phyloP scores from a whole-genome alignment of 176 grass and related monocot species.

The Dendrocalamus sinicus region DNA sequence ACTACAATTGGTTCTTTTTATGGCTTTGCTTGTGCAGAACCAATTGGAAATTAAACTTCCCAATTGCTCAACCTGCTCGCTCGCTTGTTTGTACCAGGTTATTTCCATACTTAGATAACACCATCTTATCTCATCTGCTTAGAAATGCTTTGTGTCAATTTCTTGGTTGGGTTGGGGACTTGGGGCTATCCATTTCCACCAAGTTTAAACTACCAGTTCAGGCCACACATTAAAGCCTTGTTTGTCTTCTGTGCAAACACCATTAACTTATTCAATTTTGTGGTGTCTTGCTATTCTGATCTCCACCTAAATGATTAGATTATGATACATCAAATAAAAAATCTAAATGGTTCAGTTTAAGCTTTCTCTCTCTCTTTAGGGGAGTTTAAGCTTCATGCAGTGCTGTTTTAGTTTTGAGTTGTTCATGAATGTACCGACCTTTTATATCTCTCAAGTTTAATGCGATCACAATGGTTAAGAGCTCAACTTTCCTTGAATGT shows the following conservation, averaged over 20 bases:
- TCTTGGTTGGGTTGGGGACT: background rate
- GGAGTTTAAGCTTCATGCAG: background rate
- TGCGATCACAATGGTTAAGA: background rate
- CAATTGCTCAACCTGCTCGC: background rate
- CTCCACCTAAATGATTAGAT: background rate
- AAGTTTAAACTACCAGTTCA: background rate
- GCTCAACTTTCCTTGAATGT: conserved; percentile 46
- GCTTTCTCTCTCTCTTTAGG: background rate
- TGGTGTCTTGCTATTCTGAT: background rate
- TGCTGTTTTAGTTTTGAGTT: conserved; percentile 16
- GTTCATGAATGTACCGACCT: conserved; percentile 15
- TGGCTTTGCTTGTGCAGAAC: background rate
- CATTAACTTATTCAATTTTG: background rate
- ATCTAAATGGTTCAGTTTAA: conserved; percentile 1
- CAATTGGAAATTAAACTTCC: background rate
- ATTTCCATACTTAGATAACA: background rate
- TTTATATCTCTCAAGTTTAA: conserved; percentile 12
- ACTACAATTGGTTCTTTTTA: conserved; percentile 23
- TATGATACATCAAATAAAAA: conserved; percentile 24
- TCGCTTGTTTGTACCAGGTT: conserved; percentile 17
- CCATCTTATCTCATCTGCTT: background rate
- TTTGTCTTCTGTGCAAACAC: background rate
- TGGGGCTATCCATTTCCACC: conserved; percentile 13
- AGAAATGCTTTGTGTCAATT: background rate
- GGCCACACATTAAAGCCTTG: background rate